Conservation (phyloP, 257 asterid species). For the Capsicum rhomboideum region DNA sequence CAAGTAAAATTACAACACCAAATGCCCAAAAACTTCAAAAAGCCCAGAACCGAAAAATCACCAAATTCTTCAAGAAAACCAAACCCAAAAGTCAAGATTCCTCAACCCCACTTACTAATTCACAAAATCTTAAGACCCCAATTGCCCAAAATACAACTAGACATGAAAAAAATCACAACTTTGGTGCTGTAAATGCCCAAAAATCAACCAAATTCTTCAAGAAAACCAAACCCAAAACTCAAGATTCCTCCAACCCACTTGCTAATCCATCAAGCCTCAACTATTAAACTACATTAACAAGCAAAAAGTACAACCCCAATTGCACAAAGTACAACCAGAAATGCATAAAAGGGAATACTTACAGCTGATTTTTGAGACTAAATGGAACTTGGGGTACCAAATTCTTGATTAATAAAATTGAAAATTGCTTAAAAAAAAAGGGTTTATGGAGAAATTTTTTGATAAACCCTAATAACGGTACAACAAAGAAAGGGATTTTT, state of each 20-base stretch:
- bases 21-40: too few species aligned
- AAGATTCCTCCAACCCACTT: not conserved
- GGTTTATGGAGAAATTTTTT: not conserved
- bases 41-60: not conserved
- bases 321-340: not conserved
- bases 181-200: not conserved
- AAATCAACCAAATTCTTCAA: not conserved
- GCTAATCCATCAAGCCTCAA: too few species aligned
- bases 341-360: constrained; percentile 7
- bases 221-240: not conserved
- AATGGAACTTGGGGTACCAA: not conserved
- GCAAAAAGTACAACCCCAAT: not conserved
- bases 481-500: not conserved
- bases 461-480: constrained; percentile 4
- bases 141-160: too few species aligned
- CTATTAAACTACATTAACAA: too few species aligned
- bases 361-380: constrained; percentile 2
- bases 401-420: not conserved
- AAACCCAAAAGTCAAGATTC: not conserved
- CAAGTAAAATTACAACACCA: not conserved
- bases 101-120: not conserved
- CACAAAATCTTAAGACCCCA: constrained; percentile 8
- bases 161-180: not conserved
- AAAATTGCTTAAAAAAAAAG: not conserved
- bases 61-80: not conserved